phyloP scores from a whole-genome alignment of 2,329 filamentous ascomycete species.

The Capronia americana region DNA sequence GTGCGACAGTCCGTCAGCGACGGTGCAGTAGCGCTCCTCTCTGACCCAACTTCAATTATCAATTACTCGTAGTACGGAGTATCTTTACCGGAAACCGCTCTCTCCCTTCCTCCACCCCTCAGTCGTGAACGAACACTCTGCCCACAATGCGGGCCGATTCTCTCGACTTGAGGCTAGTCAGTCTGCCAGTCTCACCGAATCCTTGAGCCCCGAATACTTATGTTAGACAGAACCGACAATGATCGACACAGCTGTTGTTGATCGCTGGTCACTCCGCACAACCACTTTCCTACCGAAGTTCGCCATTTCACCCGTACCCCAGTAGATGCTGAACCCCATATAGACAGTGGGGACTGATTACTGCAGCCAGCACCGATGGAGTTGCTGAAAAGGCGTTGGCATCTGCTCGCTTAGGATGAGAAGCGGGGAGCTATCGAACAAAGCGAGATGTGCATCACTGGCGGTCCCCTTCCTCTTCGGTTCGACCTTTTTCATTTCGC shows the following conservation, averaged over 20 bases:
- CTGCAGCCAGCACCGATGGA: neutral
- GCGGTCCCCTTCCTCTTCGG: neutral
- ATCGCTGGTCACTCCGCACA: neutral
- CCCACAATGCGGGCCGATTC: neutral
- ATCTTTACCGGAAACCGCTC: neutral
- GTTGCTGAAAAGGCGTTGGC: neutral
- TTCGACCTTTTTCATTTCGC: neutral
- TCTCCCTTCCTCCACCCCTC: neutral
- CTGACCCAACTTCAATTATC: neutral
- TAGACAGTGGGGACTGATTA: neutral
- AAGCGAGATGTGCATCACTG: constrained; percentile 15
- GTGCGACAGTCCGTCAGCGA: neutral
- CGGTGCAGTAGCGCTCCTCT: neutral
- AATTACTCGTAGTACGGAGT: neutral
- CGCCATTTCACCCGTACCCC: neutral
- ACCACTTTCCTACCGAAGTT: neutral
- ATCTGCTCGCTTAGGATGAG: neutral
- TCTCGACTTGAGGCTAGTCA: neutral
- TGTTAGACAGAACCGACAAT: neutral
- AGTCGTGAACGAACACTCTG: neutral
- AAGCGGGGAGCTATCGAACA: constrained; percentile 12
- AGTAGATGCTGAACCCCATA: neutral
- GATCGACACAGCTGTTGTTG: neutral
- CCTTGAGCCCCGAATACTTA: neutral
- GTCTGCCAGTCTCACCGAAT: neutral